Conservation (phyloP, 129 eudicot genomes). For the Deinandra increscens region DNA sequence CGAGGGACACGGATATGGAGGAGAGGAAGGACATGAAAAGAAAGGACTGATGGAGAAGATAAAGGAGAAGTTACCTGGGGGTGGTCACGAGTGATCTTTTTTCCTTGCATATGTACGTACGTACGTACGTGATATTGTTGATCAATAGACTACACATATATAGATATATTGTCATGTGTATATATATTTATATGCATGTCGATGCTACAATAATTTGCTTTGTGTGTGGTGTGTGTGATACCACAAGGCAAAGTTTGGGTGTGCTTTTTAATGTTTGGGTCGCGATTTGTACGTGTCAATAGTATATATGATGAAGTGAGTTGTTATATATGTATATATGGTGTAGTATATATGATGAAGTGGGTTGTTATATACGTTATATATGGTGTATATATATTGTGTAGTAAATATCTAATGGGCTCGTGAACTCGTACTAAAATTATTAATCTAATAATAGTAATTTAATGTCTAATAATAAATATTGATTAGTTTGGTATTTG, state of each 20-base stretch:
- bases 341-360: neutral
- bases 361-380: too few species aligned
- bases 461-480: too few species aligned
- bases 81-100: conserved; percentile 18
- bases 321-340: neutral
- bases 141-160: neutral
- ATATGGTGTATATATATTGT: too few species aligned
- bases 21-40: conserved; percentile 55
- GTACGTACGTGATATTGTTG: too few species aligned
- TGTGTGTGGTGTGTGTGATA: conserved; percentile 9
- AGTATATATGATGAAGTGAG: neutral
- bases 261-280: conserved; percentile 9
- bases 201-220: conserved; percentile 24
- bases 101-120: neutral
- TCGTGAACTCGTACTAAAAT: too few species aligned
- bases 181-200: conserved; percentile 7
- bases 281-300: conserved; percentile 5
- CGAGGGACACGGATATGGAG: conserved; percentile 37
- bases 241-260: conserved; percentile 6
- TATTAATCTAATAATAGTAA: too few species aligned
- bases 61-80: conserved; percentile 68
- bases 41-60: conserved; percentile 63
- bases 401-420: too few species aligned
- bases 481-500: too few species aligned
- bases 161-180: neutral